phyloP scores from a whole-genome alignment of 805 yeast genomes.

The Metschnikowia bowlesiae region DNA sequence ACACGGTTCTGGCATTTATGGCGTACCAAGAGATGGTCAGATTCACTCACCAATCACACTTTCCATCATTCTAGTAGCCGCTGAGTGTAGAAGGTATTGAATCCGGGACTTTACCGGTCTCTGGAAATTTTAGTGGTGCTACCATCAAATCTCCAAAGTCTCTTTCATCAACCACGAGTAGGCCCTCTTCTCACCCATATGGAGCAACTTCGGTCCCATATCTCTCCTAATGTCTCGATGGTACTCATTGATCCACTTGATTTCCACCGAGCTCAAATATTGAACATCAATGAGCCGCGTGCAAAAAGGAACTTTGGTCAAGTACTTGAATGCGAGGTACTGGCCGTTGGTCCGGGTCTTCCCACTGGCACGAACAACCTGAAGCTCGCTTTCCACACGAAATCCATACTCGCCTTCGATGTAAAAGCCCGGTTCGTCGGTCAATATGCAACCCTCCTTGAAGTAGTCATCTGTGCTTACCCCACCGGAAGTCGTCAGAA shows the following conservation, averaged over 20 bases:
- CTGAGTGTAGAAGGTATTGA: no score
- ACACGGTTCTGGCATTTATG: no score
- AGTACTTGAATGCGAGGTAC: conserved; percentile 36
- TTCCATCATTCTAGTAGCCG: no score
- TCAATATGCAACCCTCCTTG: conserved; percentile 63
- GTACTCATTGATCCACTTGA: conserved; percentile 38
- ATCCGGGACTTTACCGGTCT: no score
- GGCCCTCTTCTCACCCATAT: conserved; percentile 53
- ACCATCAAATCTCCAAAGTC: conserved; percentile 34
- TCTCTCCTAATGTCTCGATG: conserved; percentile 31
- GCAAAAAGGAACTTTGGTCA: conserved; percentile 41
- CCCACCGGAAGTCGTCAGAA: conserved; percentile 52
- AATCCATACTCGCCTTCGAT: conserved; percentile 87
- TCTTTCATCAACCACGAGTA: conserved; percentile 70
- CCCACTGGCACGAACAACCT: conserved; percentile 47
- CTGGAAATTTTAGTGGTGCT: no score
- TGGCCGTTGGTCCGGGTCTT: conserved; percentile 24
- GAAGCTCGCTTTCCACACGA: conserved; percentile 80
- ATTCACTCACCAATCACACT: no score
- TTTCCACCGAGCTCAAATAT: conserved; percentile 28
- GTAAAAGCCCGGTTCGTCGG: conserved; percentile 95
- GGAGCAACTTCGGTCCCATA: conserved; percentile 38
- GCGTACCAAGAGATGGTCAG: no score
- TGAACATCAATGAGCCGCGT: conserved; percentile 30
- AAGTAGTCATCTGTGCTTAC: conserved; percentile 45